Conservation (phyloP, 2,329 filamentous ascomycete species). For the Mariannaea sp. region DNA sequence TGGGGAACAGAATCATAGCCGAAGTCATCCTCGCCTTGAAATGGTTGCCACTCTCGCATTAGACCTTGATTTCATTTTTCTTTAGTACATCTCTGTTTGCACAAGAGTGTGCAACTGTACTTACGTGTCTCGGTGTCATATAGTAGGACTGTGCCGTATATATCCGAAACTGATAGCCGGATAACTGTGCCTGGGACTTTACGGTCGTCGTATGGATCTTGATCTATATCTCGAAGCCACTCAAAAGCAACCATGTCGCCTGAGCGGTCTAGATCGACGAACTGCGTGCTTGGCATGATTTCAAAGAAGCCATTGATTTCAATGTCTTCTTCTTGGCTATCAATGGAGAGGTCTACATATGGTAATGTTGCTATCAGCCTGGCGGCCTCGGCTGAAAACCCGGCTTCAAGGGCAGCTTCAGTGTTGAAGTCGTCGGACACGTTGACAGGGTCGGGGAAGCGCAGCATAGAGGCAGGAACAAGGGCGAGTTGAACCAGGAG, state of each 20-base stretch:
- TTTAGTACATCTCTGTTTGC: not conserved
- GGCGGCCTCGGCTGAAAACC: slow-evolving; percentile 3
- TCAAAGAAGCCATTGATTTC: not conserved
- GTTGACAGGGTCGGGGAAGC: not conserved
- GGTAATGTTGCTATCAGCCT: not conserved
- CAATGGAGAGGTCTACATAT: not conserved
- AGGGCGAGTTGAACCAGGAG: not conserved
- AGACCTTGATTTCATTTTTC: not conserved
- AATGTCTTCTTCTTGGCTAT: not conserved
- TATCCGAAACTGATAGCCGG: not conserved
- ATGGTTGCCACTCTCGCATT: slow-evolving; percentile 1
- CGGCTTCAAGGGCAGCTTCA: not conserved
- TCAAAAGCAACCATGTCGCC: not conserved
- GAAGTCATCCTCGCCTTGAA: not conserved
- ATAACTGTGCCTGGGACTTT: slow-evolving; percentile 2
- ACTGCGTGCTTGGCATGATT: slow-evolving; percentile 3
- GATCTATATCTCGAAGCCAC: not conserved
- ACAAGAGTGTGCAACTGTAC: not conserved
- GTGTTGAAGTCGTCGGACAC: not conserved
- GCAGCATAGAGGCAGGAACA: not conserved
- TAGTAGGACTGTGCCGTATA: not conserved
- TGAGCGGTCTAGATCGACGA: not conserved
- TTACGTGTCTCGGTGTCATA: slow-evolving; percentile 7
- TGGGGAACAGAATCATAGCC: not conserved
- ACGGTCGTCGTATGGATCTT: not conserved